phyloP scores from a whole-genome alignment of 164 flowering plant species.

The Vitis amurensis region DNA sequence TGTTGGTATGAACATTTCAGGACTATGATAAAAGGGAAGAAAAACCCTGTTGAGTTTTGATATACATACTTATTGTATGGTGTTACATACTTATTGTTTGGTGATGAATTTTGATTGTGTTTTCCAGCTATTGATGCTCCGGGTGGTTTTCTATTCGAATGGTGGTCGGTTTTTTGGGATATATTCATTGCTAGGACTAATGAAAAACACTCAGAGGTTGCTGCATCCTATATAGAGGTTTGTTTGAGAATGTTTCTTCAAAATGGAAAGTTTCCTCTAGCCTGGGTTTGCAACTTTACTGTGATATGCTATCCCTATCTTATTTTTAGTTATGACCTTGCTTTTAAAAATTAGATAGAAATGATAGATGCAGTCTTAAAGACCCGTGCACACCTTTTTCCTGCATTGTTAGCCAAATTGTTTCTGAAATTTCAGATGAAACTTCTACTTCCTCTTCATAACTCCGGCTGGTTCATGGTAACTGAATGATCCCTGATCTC shows the following conservation, averaged over 20 bases:
- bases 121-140: slow-evolving; percentile 77
- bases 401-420: no score
- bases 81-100: not conserved
- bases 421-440: no score
- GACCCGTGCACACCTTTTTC: no score
- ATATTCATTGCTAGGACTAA: slow-evolving; percentile 74
- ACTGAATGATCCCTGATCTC: no score
- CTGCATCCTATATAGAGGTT: slow-evolving; percentile 80
- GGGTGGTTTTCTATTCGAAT: slow-evolving; percentile 73
- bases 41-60: not conserved
- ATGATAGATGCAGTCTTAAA: no score
- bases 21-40: not conserved
- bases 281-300: not conserved
- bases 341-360: no score
- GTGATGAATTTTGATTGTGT: slow-evolving; percentile 13
- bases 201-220: slow-evolving; percentile 79
- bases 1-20: slow-evolving; percentile 41
- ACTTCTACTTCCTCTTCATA: no score
- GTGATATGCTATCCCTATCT: not conserved
- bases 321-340: not conserved
- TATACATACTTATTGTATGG: not conserved
- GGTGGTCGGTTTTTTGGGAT: slow-evolving; percentile 88
- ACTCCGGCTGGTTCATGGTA: no score
- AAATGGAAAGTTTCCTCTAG: not conserved
- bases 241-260: slow-evolving; percentile 7